Evolutionary conservation across 1,139 yeast species (phyloP).

Genomic region (Debaryomyces udenii): DNA sequence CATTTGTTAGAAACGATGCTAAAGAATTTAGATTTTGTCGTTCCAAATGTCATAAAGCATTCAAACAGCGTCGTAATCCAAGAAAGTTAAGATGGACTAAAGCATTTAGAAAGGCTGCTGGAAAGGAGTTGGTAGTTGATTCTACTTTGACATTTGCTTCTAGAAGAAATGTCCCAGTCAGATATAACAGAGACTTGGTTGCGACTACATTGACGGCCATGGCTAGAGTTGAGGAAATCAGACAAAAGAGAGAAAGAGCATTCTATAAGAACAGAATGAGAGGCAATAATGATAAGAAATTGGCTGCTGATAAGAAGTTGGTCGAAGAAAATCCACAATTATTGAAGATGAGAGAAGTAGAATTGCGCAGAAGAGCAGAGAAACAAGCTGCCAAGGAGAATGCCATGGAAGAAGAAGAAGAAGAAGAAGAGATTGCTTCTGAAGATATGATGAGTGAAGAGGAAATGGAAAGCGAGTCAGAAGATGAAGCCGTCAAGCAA

Average conservation of each 20-base stretch:
- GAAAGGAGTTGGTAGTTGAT: slow-evolving; percentile 97
- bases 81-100: slow-evolving; percentile 98
- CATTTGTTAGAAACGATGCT: slow-evolving; percentile 97
- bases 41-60: slow-evolving; percentile 95
- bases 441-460: slow-evolving; percentile 43
- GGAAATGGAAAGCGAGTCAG: slow-evolving; percentile 36
- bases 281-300: slow-evolving; percentile 88
- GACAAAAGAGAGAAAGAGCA: slow-evolving; percentile 95
- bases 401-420: slow-evolving; percentile 51
- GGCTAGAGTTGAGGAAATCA: slow-evolving; percentile 94
- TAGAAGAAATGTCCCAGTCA: slow-evolving; percentile 96
- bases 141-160: slow-evolving; percentile 95
- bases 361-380: slow-evolving; percentile 79
- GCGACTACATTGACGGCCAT: slow-evolving; percentile 92
- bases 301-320: slow-evolving; percentile 84
- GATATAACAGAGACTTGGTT: slow-evolving; percentile 95
- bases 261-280: slow-evolving; percentile 99
- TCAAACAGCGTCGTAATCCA: slow-evolving; percentile 98
- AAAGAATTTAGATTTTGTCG: slow-evolving; percentile 97
- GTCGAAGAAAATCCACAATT: slow-evolving; percentile 88
- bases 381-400: slow-evolving; percentile 63
- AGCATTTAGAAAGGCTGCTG: slow-evolving; percentile 98
- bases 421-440: slow-evolving; percentile 39
- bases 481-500: slow-evolving; percentile 55
- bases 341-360: slow-evolving; percentile 90